Percentiles rank a stretch among this genome's conserved stretches.
phyloP scores from a whole-genome alignment of 805 yeast species.

The Saccharomycodes ludwigii region DNA sequence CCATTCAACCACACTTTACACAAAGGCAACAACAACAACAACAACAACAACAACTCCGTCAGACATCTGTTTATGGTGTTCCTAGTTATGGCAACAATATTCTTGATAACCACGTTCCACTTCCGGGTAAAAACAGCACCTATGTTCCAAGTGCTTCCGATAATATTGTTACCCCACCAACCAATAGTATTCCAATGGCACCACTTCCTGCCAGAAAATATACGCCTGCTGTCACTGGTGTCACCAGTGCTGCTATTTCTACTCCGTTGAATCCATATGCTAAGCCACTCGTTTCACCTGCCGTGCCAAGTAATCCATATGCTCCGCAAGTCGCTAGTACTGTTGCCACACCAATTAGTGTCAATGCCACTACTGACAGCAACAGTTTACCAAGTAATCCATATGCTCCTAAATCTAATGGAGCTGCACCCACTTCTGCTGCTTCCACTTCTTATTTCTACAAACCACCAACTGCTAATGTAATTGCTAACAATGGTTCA shows the following conservation, averaged over 20 bases:
- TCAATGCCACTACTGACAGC: conserved; percentile 10
- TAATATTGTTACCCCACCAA: conserved; percentile 2
- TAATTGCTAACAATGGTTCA: not conserved
- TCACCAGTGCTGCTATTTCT: conserved; percentile 6
- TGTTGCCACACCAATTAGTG: not conserved
- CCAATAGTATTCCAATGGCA: conserved; percentile 3
- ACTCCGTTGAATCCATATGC: conserved; percentile 4
- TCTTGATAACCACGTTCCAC: too few species aligned
- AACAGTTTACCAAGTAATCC: conserved; percentile 14
- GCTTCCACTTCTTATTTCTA: conserved; percentile 15
- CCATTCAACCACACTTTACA: too few species aligned
- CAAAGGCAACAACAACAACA: conserved; percentile 6
- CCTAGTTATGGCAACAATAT: too few species aligned
- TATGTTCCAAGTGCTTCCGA: conserved; percentile 3
- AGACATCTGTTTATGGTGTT: too few species aligned
- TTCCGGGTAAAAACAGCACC: too few species aligned
- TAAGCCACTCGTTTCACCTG: conserved; percentile 2
- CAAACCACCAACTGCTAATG: conserved; percentile 1
- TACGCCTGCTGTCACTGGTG: not conserved
- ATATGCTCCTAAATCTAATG: conserved; percentile 15
- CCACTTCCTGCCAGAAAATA: conserved; percentile 7
- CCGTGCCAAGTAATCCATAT: conserved; percentile 10
- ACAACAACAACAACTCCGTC: too few species aligned
- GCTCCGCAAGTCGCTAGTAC: conserved; percentile 9
- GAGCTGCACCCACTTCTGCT: conserved; percentile 13